A percentile compares a stretch with the other conserved stretches of the same genome.
Conservation (phyloP, 371 early-diverging fungal species). For the Smittium culicis region DNA sequence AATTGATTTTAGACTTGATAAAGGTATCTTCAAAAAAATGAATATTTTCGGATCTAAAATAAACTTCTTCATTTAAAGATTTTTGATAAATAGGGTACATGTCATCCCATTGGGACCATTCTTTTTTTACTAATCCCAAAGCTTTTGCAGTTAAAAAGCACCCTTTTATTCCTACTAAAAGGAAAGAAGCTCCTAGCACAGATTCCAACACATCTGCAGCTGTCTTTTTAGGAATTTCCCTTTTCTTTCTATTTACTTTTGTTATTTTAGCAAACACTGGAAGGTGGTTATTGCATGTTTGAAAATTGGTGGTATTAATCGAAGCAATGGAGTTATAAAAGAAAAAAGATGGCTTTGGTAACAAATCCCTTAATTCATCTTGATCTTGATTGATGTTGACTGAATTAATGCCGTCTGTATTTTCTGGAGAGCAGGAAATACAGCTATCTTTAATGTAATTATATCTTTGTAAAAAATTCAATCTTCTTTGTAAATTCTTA, state of each 20-base stretch:
- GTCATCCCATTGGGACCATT: constrained; percentile 4
- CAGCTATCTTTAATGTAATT: too few relatives aligned
- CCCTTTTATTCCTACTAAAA: constrained; percentile 42
- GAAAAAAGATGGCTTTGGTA: too few relatives aligned
- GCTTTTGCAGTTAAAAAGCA: constrained; percentile 35
- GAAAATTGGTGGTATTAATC: neutral
- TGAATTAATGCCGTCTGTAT: too few relatives aligned
- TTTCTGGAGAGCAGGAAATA: too few relatives aligned
- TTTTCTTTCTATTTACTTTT: too few relatives aligned
- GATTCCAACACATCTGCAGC: constrained; percentile 86
- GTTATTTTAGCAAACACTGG: too few relatives aligned
- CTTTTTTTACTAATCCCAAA: constrained; percentile 14
- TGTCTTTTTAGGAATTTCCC: constrained; percentile 53
- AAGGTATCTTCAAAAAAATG: neutral
- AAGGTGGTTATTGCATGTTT: too few relatives aligned
- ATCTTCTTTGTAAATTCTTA: too few relatives aligned
- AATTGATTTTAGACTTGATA: constrained; percentile 12
- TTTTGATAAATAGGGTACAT: neutral
- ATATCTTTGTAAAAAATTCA: too few relatives aligned
- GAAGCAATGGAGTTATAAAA: neutral
- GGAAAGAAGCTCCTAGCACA: constrained; percentile 61
- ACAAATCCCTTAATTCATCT: too few relatives aligned
- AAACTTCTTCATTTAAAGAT: neutral
- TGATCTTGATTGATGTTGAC: too few relatives aligned
- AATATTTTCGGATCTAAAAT: neutral